Conservation (phyloP, 2,329 filamentous ascomycete genomes). For the Fusarium concolor region DNA sequence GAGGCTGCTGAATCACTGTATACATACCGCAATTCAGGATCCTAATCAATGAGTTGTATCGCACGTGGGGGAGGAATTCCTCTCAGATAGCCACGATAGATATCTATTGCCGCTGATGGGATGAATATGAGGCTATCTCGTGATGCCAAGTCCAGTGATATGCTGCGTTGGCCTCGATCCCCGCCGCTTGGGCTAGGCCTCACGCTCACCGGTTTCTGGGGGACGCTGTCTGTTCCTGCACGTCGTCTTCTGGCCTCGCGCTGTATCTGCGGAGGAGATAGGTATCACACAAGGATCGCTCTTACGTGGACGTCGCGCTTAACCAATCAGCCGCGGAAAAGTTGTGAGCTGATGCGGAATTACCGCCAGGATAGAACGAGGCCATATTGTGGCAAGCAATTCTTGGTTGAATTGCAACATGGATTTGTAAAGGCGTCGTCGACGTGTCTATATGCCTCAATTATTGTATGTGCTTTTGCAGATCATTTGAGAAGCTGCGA, state of each 20-base stretch:
- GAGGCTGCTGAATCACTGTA: constrained; percentile 16
- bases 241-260: constrained; percentile 18
- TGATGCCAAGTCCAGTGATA: constrained; percentile 19
- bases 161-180: constrained; percentile 3
- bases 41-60: constrained; percentile 11
- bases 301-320: constrained; percentile 18
- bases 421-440: background rate
- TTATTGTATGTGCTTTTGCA: constrained; percentile 7
- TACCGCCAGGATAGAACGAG: constrained; percentile 7
- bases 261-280: constrained; percentile 2
- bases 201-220: constrained; percentile 38
- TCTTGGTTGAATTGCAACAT: background rate
- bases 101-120: background rate
- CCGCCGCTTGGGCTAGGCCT: constrained; percentile 5
- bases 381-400: constrained; percentile 12
- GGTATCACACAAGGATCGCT: constrained; percentile 18
- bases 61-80: constrained; percentile 24
- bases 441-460: constrained; percentile 24
- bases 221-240: constrained; percentile 1
- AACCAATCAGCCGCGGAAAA: constrained; percentile 10
- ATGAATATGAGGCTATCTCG: constrained; percentile 31
- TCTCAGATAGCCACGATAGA: constrained; percentile 38
- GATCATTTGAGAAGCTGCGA: background rate
- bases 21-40: constrained; percentile 4
- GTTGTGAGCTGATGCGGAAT: constrained; percentile 15